phyloP scores from a whole-genome alignment of 345 rosid genomes.

The Pelargonium nanum region DNA sequence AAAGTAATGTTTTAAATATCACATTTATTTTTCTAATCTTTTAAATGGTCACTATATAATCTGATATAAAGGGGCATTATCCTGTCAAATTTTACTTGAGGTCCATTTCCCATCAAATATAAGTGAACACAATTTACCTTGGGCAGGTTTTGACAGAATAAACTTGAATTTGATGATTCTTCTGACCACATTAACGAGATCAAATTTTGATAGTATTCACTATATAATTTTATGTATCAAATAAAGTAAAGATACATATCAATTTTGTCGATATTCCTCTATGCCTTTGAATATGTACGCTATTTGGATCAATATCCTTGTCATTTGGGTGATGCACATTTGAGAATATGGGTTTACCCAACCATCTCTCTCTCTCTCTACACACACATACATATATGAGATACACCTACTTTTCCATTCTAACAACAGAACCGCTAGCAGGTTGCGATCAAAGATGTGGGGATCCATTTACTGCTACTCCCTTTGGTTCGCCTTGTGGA shows the following conservation, averaged over 20 bases:
- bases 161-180: not conserved
- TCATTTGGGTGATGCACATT: not conserved
- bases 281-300: not conserved
- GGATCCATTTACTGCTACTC: conserved; percentile 85
- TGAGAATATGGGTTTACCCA: not conserved
- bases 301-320: not conserved
- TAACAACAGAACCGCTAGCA: conserved; percentile 27
- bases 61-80: not conserved
- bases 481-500: conserved; percentile 93
- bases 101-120: not conserved
- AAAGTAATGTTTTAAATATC: conserved; percentile 28
- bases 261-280: not conserved
- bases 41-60: not conserved
- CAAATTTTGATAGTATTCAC: not conserved
- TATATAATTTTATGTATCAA: too few species aligned
- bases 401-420: conserved; percentile 7
- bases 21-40: not conserved
- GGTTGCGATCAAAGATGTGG: conserved; percentile 84
- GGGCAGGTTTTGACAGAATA: not conserved
- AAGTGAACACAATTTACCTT: not conserved
- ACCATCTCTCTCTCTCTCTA: not conserved
- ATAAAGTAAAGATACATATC: too few species aligned
- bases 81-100: too few species aligned
- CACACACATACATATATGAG: too few species aligned
- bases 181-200: too few species aligned